Evolutionary conservation across 176 grass and related monocot species (phyloP), one percentile per base, ranked within the genome.

Genomic region (Oryza nivara): DNA sequence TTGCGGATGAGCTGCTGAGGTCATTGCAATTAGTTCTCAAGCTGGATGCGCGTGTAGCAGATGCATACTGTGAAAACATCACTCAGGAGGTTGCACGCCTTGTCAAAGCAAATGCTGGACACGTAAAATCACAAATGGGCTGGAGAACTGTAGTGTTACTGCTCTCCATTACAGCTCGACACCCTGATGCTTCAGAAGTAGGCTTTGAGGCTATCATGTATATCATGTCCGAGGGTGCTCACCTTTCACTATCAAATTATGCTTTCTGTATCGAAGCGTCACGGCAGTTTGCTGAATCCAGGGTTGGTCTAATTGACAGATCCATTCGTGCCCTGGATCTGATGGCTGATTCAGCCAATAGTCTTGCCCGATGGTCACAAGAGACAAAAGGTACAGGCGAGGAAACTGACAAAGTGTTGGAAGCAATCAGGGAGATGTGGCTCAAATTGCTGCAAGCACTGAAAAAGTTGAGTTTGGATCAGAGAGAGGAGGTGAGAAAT

Each of bases 401-500:
- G 13, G 93, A 99, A 91, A 82, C 88, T 58, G 93, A 94, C n/a
- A 99, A 91, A 80, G 86, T 84, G 47, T 63, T 72, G 67, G 93
- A 96, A 67, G 85, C 84, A 78, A 95, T 99, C 71, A 91, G 97
- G 86, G 97, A 99, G 74, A 94, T 99, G 97, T 99, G 97, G 97
- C 78, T 96, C 44, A 90, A 88, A 78, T 40, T 92, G 25, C 40
- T 95, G 73, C 97, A 99, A 75, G 79, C 93, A 25, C 86, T 96
- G 67, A 93, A 92, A 86, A 99, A 94, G 44, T 56, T 95, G 86
- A 96, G 93, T 84, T 54, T 96, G 72, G 97, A 99, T 91, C 97
- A 91, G 71, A 85, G 97, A 54, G 97, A 99, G 40, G 93, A 96
- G 68, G 93, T 99, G 54, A 89, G 97, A 70, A 99, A 99, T 68